Percentiles rank a stretch among this genome's conserved stretches.
Evolutionary conservation across 1,284 basidiomycete species (phyloP).

Genomic region (Irpex sp.): DNA sequence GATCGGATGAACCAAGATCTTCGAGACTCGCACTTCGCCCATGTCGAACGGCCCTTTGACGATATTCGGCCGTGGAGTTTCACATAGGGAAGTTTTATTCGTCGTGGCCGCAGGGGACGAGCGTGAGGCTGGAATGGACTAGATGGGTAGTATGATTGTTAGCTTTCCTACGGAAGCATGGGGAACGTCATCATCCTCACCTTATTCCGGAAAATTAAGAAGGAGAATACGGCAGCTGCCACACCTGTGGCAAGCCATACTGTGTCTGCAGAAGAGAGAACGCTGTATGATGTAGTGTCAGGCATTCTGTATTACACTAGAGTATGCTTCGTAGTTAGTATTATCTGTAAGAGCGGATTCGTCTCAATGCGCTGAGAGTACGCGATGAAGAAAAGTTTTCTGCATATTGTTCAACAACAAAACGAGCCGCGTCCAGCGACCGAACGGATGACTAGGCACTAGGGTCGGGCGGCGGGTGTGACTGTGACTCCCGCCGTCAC

Average conservation of each 20-base stretch:
- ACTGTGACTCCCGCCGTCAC: neutral
- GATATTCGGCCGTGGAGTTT: neutral
- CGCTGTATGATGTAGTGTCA: neutral
- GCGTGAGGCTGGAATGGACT: neutral
- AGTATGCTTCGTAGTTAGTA: too few relatives aligned
- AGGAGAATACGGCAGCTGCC: neutral
- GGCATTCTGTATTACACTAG: neutral
- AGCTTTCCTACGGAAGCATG: neutral
- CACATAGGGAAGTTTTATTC: neutral
- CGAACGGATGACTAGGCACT: neutral
- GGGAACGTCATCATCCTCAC: neutral
- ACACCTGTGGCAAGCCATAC: neutral
- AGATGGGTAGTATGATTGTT: neutral
- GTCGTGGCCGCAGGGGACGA: neutral
- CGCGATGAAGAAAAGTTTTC: neutral
- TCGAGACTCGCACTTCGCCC: constrained; percentile 47
- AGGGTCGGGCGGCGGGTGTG: neutral
- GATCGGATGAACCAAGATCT: constrained; percentile 65
- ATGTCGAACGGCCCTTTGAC: constrained; percentile 2
- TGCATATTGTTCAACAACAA: neutral
- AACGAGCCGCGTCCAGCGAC: neutral
- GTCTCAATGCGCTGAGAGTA: too few relatives aligned
- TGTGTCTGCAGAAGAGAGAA: neutral
- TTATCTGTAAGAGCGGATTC: too few relatives aligned
- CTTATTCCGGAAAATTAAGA: neutral